Evolutionary conservation across 352 stramenopile species (phyloP), one percentile per base, ranked within the genome.

Genomic region (Phytophthora aleatoria): DNA sequence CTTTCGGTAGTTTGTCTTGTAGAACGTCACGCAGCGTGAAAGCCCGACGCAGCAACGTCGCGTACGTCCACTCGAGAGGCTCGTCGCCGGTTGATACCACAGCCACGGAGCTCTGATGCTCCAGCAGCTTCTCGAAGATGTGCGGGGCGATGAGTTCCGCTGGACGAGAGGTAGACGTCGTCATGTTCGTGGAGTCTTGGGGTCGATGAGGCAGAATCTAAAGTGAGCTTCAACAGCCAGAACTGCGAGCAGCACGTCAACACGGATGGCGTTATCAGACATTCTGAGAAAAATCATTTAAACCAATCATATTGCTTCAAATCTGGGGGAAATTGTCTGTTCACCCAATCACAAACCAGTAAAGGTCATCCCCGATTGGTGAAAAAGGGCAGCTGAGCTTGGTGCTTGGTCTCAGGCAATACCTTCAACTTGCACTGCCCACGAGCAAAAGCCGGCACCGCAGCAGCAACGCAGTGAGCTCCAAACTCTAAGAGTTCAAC

Each of bases 51-150:
- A 85, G 59, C 33, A 89, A 50, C 41, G 74, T 51, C 42, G 72
- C 69, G 53, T 83, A 88, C 35, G 74, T 83, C 79, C 79, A 86
- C n/a, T 71, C 48, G 2, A 61, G 15, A 15, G 43, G 7, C 6
- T 67, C 36, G 8, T 50, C 52, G 26, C 20, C 50, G 1, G 53
- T 62, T 4, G 56, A 58, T 15, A 56, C 48, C 33, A 73, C 10
- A 12, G 65, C 69, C 16, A 70, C 53, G 6, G 56, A 64, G 39
- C 50, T 61, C 44, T 74, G 50, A 12, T 77, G 56, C n/a, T 53
- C 45, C n/a, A 71, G 44, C 43, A 77, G 26, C 52, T 71, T 71
- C 41, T 74, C 60, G 39, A 77, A 69, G 11, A 77, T 20, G 27
- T 77, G 65, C 24, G 64, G 53, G n/a, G 58, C 64, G 10, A 70